Percentiles rank a stretch among this genome's conserved stretches.
Evolutionary conservation across 108 stramenopile species (phyloP).

Genomic region (Stephanodiscus minutulus): DNA sequence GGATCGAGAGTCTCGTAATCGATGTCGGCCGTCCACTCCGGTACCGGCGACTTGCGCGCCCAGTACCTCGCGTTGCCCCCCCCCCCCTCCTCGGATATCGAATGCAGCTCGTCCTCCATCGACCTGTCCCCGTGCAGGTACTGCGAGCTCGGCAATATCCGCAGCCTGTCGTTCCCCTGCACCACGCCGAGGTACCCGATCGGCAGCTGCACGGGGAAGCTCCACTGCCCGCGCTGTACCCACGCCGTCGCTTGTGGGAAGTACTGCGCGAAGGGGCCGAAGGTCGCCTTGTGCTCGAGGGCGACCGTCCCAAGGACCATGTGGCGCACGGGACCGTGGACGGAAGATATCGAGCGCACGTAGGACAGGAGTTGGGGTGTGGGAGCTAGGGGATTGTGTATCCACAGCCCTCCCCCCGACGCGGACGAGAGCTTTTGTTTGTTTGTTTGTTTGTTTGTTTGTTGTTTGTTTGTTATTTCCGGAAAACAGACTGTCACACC

Average conservation of each 20-base stretch:
- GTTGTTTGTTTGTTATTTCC: constrained; percentile 42
- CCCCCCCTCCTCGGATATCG: constrained; percentile 4
- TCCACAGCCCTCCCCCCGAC: constrained; percentile 73
- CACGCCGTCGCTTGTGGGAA: constrained; percentile 85
- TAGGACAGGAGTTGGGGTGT: constrained; percentile 81
- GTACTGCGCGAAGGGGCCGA: constrained; percentile 78
- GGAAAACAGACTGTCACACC: too few relatives aligned
- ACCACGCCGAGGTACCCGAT: constrained; percentile 68
- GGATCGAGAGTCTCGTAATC: constrained; percentile 86
- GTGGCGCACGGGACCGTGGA: constrained; percentile 83
- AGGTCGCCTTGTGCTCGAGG: constrained; percentile 91
- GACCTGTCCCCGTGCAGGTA: constrained; percentile 37
- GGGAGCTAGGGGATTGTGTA: constrained; percentile 91
- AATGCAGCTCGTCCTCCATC: constrained; percentile 24
- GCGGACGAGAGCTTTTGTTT: constrained; percentile 19
- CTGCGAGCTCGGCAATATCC: constrained; percentile 55
- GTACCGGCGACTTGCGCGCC: constrained; percentile 46
- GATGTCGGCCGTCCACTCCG: constrained; percentile 81
- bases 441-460: neutral
- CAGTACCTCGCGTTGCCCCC: constrained; percentile 33
- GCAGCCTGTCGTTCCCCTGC: constrained; percentile 54
- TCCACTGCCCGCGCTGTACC: constrained; percentile 89
- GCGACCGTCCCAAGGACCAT: constrained; percentile 90
- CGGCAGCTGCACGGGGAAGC: constrained; percentile 77
- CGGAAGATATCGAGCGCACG: constrained; percentile 62